Conservation (phyloP, 2,329 filamentous ascomycete species). For the Venturia asperata region DNA sequence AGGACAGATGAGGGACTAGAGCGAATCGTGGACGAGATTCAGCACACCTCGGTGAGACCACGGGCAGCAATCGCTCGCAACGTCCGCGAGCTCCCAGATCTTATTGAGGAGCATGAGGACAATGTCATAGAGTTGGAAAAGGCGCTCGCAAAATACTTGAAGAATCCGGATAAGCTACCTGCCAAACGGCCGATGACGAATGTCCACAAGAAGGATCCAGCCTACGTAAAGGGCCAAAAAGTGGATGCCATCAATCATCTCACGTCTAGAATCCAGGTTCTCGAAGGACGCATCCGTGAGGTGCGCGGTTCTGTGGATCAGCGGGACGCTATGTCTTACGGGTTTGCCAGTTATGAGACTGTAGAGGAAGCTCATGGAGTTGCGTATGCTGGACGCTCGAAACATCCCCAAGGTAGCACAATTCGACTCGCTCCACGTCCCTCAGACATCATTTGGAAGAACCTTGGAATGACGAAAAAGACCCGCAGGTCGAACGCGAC, state of each 20-base stretch:
- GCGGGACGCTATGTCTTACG: slow-evolving; percentile 81
- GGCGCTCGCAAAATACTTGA: slow-evolving; percentile 82
- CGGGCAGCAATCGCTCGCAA: slow-evolving; percentile 81
- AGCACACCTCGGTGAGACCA: slow-evolving; percentile 70
- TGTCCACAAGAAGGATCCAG: slow-evolving; percentile 71
- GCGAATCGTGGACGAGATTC: slow-evolving; percentile 71
- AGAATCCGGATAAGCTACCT: slow-evolving; percentile 75
- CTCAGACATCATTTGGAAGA: slow-evolving; percentile 93
- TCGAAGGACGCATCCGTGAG: slow-evolving; percentile 79
- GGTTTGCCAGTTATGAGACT: slow-evolving; percentile 87
- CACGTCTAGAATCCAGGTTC: slow-evolving; percentile 70
- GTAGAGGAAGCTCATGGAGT: slow-evolving; percentile 84
- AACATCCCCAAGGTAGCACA: slow-evolving; percentile 70
- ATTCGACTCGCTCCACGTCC: slow-evolving; percentile 76
- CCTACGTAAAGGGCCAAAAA: slow-evolving; percentile 62
- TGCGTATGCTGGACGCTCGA: slow-evolving; percentile 72
- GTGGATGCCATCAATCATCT: slow-evolving; percentile 93
- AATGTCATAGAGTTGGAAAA: slow-evolving; percentile 76
- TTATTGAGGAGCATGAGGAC: slow-evolving; percentile 78
- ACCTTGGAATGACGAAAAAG: slow-evolving; percentile 65
- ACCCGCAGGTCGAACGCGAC: slow-evolving; percentile 65
- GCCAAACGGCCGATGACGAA: slow-evolving; percentile 68
- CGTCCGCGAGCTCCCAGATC: slow-evolving; percentile 76
- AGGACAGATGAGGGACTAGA: slow-evolving; percentile 82
- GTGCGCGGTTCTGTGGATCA: slow-evolving; percentile 76